Evolutionary conservation across 176 grass and related monocot species (phyloP).

Genomic region (Oryza officinalis): DNA sequence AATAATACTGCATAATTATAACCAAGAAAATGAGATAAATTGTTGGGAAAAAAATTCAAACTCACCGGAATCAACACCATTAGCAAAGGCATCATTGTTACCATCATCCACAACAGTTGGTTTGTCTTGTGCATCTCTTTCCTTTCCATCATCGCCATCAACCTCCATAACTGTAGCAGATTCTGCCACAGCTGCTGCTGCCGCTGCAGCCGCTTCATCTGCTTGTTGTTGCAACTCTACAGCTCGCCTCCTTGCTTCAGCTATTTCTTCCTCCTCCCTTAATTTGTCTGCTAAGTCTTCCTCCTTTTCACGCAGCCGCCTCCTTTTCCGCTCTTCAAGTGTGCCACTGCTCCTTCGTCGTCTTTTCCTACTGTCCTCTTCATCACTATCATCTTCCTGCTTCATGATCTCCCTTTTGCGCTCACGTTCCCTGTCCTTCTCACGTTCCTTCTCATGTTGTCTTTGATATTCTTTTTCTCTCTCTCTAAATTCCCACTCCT

Average conservation of each 20-base stretch:
- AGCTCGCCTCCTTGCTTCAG: constrained; percentile 71
- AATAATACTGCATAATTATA: constrained; percentile 3
- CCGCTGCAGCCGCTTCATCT: constrained; percentile 45
- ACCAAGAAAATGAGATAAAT: constrained; percentile 1
- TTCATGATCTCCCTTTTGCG: constrained; percentile 78
- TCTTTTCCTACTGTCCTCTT: constrained; percentile 90
- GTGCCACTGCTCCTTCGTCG: constrained; percentile 57
- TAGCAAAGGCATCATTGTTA: constrained; percentile 36
- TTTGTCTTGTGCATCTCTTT: constrained; percentile 50
- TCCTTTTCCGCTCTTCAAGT: constrained; percentile 76
- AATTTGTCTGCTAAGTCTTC: constrained; percentile 81
- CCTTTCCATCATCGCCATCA: constrained; percentile 62
- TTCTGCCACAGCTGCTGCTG: constrained; percentile 17
- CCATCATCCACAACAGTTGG: constrained; percentile 35
- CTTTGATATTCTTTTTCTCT: constrained; percentile 89
- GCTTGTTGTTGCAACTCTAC: constrained; percentile 55
- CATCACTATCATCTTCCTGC: constrained; percentile 93
- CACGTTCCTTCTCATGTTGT: constrained; percentile 71
- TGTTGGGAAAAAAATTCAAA: neutral
- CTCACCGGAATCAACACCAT: constrained; percentile 55
- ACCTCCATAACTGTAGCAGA: constrained; percentile 59
- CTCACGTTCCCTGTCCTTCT: constrained; percentile 81
- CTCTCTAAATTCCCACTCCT: constrained; percentile 96
- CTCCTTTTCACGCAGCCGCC: constrained; percentile 82
- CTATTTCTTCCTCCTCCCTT: constrained; percentile 84